Evolutionary conservation across 164 flowering plant genomes (phyloP).

Genomic region (Berberis vulgaris): DNA sequence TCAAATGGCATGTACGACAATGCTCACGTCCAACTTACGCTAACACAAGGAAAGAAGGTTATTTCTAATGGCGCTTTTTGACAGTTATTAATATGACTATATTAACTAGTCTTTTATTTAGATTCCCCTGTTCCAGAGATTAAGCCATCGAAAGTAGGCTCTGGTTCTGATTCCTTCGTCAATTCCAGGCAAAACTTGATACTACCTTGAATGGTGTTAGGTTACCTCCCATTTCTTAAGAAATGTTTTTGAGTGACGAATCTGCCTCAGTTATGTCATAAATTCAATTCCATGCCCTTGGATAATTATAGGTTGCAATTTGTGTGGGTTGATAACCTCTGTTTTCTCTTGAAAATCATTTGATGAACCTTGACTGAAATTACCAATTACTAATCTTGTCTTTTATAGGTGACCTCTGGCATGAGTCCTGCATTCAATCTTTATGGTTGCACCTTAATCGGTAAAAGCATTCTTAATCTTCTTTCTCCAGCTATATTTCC

Average conservation of each 20-base stretch:
- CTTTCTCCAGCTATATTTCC: background rate
- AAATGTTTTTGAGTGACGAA: too few relatives aligned
- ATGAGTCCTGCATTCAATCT: slow-evolving; percentile 97
- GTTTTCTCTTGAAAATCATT: background rate
- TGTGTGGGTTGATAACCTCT: background rate
- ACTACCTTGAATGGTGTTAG: too few relatives aligned
- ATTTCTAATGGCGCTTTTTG: slow-evolving; percentile 1
- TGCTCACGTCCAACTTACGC: slow-evolving; percentile 79
- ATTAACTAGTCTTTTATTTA: background rate
- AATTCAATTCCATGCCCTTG: too few relatives aligned
- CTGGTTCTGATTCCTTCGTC: too few relatives aligned
- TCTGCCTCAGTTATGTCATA: too few relatives aligned
- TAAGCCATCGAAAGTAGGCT: too few relatives aligned
- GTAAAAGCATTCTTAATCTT: slow-evolving; percentile 27
- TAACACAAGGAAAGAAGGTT: slow-evolving; percentile 97
- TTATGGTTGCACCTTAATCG: slow-evolving; percentile 93
- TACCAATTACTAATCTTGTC: slow-evolving; percentile 4
- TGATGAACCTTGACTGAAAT: background rate
- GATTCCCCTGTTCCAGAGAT: too few relatives aligned
- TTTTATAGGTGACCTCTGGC: slow-evolving; percentile 84
- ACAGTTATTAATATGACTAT: background rate
- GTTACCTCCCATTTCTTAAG: too few relatives aligned
- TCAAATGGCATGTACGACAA: slow-evolving; percentile 91
- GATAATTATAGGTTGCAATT: too few relatives aligned
- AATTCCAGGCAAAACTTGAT: too few relatives aligned